These are phyloP conservation scores for Sclerotinia sclerotiorum DNA, from an alignment of 2,329 filamentous ascomycete species.

Conservation along the genomic window DNA sequence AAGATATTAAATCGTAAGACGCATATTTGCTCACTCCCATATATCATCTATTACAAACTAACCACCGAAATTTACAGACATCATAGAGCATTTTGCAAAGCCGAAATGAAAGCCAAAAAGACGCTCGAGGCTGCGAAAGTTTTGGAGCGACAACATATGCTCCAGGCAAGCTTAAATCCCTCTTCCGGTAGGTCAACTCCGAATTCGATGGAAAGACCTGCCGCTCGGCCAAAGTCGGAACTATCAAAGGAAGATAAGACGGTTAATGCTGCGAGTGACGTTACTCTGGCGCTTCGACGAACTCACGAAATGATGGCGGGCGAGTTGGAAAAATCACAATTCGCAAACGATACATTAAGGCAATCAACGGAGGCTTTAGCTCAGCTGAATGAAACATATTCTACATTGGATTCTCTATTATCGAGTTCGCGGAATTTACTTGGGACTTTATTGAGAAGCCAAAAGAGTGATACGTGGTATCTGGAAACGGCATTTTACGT, in stretches of 20 bases:
- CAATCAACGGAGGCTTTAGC: conserved; percentile 81
- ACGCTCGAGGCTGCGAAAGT: conserved; percentile 71
- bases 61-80: conserved; percentile 25
- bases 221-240: conserved; percentile 27
- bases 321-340: conserved; percentile 82
- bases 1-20: conserved; percentile 70
- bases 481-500: conserved; percentile 86
- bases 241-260: conserved; percentile 65
- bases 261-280: conserved; percentile 74
- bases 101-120: conserved; percentile 75
- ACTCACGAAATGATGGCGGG: conserved; percentile 84
- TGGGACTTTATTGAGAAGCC: conserved; percentile 75
- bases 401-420: conserved; percentile 73
- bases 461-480: conserved; percentile 98
- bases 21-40: background rate
- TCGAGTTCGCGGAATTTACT: conserved; percentile 72
- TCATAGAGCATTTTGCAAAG: conserved; percentile 69
- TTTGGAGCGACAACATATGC: conserved; percentile 73
- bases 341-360: conserved; percentile 83
- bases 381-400: conserved; percentile 79
- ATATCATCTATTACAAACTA: background rate
- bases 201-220: conserved; percentile 42
- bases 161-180: conserved; percentile 50
- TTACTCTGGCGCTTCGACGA: conserved; percentile 78
- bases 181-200: conserved; percentile 36